Percentiles rank a stretch among this genome's conserved stretches.
phyloP scores from a whole-genome alignment of 129 eudicot species.

The Lactuca saligna region DNA sequence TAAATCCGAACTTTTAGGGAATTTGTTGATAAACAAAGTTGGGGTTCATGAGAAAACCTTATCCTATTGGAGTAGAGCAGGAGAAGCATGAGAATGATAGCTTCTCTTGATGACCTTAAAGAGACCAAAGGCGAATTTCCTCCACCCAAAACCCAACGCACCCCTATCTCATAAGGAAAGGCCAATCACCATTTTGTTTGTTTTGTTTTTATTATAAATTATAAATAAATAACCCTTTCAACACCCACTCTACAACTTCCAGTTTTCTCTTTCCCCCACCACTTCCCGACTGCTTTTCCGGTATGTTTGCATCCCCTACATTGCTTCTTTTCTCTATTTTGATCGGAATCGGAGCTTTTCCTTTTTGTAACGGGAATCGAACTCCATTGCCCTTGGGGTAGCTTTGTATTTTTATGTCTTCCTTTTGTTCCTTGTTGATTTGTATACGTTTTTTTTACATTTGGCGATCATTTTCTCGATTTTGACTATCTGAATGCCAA shows the following conservation, averaged over 20 bases:
- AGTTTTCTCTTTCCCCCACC: constrained; percentile 8
- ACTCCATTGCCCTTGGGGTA: constrained; percentile 13
- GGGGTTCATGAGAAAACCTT: constrained; percentile 41
- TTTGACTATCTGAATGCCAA: not conserved
- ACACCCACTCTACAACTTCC: constrained; percentile 28
- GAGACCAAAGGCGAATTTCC: constrained; percentile 56
- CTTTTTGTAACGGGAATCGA: not conserved
- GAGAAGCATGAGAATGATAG: not conserved
- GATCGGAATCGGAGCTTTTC: constrained; percentile 1
- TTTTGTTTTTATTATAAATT: not conserved
- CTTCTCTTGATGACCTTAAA: constrained; percentile 48
- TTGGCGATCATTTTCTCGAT: not conserved
- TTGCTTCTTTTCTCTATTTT: not conserved
- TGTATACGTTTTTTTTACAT: not conserved
- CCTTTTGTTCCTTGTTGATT: not conserved
- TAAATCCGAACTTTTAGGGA: not conserved
- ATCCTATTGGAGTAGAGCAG: constrained; percentile 33
- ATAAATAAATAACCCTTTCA: constrained; percentile 18
- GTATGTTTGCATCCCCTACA: constrained; percentile 25
- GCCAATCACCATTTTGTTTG: constrained; percentile 44
- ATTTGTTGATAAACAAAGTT: constrained; percentile 14
- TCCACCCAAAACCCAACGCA: constrained; percentile 49
- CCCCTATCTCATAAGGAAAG: constrained; percentile 77
- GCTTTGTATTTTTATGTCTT: not conserved
- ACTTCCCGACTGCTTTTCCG: constrained; percentile 24